Evolutionary conservation across 257 asterid genomes (phyloP), one percentile per base, ranked within the genome.

Genomic region (Solanum sitiens): DNA sequence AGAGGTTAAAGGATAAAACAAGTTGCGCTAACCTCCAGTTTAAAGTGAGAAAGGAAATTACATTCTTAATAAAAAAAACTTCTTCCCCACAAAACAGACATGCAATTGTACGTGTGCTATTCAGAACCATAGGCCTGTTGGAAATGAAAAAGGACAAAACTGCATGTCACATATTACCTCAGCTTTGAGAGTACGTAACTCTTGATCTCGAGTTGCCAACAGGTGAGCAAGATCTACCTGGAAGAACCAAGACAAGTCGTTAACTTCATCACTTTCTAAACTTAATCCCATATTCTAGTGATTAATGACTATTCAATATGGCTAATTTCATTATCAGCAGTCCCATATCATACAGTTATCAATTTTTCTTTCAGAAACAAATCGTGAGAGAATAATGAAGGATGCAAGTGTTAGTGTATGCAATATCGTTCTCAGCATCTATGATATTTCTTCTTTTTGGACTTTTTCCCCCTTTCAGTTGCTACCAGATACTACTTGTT

Each of bases 211-310:
- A 91, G 98, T 93, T 74, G 99, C 98, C 88, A 97, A 92, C 83
- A 95, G 89, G 91, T 96, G 99, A 39, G 98, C 99, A 87, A 97
- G 99, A 92, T 97, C 99, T 88, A 96, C 99, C 99, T 97, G 92
- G 88, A 92, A 79, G 82, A 88, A 85, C 84, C 90, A 87, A 75
- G 44, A 74, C 65, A 44, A 87, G n/a, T 30, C 7, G 11, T 82
- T 20, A 50, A 50, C 44, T 5, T 82, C 20, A 30, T 82, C 70
- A 30, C 83, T 89, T 72, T 82, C 91, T 47, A 86, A 59, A 53
- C 82, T 47, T 44, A 86, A 23, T 35, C 73, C 45, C 72, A 86
- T 47, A 39, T 11, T 37, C 85, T 10, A 50, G 85, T 82, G 45
- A 50, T 47, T 30, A 50, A 18, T 50, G 68, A 50, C 30, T 47